These are phyloP conservation scores for Colletotrichum karsti DNA, from an alignment of 2,329 filamentous ascomycete species.

Conservation along the genomic window DNA sequence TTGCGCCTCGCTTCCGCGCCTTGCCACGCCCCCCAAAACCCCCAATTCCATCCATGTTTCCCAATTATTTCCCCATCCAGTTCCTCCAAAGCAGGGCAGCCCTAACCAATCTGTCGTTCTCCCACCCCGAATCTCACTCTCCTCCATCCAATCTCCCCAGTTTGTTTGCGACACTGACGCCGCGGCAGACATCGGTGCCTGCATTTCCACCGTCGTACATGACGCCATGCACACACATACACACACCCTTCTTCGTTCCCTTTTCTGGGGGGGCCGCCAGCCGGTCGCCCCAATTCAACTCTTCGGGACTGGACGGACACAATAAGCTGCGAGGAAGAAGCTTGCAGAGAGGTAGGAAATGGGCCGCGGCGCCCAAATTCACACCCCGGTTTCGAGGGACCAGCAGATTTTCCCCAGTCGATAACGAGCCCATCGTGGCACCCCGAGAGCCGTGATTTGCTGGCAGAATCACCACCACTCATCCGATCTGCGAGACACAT, in stretches of 20 bases:
- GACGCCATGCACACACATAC: conserved; percentile 25
- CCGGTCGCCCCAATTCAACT: neutral
- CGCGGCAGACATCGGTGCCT: conserved; percentile 25
- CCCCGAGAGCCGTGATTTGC: conserved; percentile 10
- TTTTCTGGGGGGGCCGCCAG: neutral
- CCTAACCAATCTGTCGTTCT: neutral
- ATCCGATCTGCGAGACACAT: conserved; percentile 15
- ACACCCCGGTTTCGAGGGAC: neutral
- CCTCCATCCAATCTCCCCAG: neutral
- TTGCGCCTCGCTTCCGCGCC: neutral
- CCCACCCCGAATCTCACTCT: neutral
- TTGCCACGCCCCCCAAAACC: neutral
- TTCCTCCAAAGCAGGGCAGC: neutral
- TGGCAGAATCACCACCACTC: conserved; percentile 14
- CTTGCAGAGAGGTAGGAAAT: neutral
- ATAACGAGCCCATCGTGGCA: conserved; percentile 4
- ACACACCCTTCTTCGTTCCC: conserved; percentile 6
- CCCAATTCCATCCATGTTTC: neutral
- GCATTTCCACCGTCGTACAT: conserved; percentile 23
- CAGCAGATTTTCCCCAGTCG: neutral
- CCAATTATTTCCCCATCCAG: neutral
- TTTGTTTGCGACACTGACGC: conserved; percentile 5
- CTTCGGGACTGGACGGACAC: neutral
- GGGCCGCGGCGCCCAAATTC: neutral
- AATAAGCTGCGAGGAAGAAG: neutral